phyloP scores from a whole-genome alignment of 495 filamentous ascomycete species.

The Talaromyces adpressus region DNA sequence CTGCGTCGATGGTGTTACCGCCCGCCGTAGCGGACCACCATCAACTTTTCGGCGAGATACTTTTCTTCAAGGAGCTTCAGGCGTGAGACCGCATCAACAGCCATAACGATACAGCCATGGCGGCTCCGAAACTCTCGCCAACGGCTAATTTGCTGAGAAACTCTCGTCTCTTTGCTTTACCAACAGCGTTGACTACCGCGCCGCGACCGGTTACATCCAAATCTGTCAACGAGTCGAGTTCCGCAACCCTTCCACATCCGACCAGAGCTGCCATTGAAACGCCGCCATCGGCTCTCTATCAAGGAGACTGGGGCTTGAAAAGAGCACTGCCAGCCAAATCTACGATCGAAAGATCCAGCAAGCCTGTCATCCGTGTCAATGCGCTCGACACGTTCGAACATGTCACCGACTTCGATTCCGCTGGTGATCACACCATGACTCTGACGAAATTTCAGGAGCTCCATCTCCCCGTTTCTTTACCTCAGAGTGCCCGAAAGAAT shows the following conservation, averaged over 20 bases:
- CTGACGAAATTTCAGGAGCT: slow-evolving; percentile 84
- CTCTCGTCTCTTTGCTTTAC: slow-evolving; percentile 60
- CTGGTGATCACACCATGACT: slow-evolving; percentile 73
- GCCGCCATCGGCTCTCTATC: slow-evolving; percentile 59
- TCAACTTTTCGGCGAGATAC: neutral
- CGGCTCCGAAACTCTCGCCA: slow-evolving; percentile 45
- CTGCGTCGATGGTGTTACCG: neutral
- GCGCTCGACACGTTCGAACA: slow-evolving; percentile 83
- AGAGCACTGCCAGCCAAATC: slow-evolving; percentile 68
- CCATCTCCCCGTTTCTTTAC: slow-evolving; percentile 55
- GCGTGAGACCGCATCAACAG: neutral
- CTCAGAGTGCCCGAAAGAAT: slow-evolving; percentile 15
- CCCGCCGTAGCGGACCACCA: neutral
- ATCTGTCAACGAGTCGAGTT: slow-evolving; percentile 45
- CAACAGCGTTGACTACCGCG: slow-evolving; percentile 45
- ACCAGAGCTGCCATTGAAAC: slow-evolving; percentile 80
- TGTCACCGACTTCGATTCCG: slow-evolving; percentile 83
- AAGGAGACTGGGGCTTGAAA: slow-evolving; percentile 95
- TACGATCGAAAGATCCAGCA: slow-evolving; percentile 58
- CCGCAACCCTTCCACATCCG: slow-evolving; percentile 71
- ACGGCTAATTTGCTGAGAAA: slow-evolving; percentile 57
- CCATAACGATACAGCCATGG: slow-evolving; percentile 28
- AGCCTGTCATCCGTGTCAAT: slow-evolving; percentile 61
- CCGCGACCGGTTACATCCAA: slow-evolving; percentile 33
- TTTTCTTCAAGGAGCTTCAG: neutral